Conservation (phyloP, 768 basidiomycete species). For the Kwoniella sp. region DNA sequence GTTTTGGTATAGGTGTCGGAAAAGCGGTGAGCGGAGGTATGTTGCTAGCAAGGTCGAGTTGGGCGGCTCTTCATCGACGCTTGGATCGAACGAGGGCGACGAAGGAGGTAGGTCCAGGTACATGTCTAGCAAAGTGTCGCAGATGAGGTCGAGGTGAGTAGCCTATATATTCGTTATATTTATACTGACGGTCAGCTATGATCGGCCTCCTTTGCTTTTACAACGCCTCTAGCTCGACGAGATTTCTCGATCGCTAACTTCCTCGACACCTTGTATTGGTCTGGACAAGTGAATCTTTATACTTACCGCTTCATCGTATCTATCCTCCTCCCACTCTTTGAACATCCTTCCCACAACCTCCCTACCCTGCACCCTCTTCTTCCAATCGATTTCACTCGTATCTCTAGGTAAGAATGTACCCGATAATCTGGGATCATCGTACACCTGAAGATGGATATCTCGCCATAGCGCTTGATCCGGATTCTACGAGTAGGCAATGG, state of each 20-base stretch:
- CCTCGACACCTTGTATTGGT: too few relatives aligned
- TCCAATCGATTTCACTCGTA: conserved; percentile 33
- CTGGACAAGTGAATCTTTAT: too few relatives aligned
- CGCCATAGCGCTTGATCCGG: conserved; percentile 49
- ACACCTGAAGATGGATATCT: conserved; percentile 38
- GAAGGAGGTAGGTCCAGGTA: conserved; percentile 32
- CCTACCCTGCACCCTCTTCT: conserved; percentile 36
- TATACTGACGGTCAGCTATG: too few relatives aligned
- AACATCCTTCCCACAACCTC: conserved; percentile 39
- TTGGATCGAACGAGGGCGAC: conserved; percentile 1
- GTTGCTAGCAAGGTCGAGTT: conserved; percentile 28
- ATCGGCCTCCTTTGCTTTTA: too few relatives aligned
- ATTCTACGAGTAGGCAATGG: conserved; percentile 22
- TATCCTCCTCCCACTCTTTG: conserved; percentile 30
- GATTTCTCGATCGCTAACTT: too few relatives aligned
- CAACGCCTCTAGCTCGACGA: too few relatives aligned
- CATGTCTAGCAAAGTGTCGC: conserved; percentile 29
- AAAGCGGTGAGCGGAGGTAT: conserved; percentile 31
- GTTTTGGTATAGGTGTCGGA: conserved; percentile 31
- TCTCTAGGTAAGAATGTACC: conserved; percentile 14
- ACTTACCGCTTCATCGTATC: conserved; percentile 34
- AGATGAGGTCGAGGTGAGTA: conserved; percentile 31
- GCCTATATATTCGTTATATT: too few relatives aligned
- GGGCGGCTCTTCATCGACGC: conserved; percentile 16
- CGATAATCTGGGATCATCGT: conserved; percentile 44